These are phyloP conservation scores for Cyclocybe cylindracea DNA, from an alignment of 768 basidiomycete genomes.

Conservation along the genomic window DNA sequence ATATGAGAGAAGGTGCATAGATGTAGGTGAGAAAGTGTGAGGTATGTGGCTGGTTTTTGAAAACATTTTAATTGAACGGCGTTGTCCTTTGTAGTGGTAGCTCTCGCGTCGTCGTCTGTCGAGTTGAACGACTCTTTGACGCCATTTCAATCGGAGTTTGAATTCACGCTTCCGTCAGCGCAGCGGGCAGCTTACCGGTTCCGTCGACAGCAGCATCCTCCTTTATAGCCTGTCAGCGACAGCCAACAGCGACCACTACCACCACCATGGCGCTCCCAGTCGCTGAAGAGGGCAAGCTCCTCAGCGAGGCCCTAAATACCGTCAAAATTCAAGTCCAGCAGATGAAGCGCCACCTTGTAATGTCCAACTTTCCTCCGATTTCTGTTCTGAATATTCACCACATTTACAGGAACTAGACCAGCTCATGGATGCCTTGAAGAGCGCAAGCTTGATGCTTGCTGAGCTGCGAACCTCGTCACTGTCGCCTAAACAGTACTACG, in stretches of 20 bases:
- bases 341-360: conserved; percentile 91
- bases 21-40: too few relatives aligned
- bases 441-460: conserved; percentile 95
- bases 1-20: too few relatives aligned
- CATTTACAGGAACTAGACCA: conserved; percentile 81
- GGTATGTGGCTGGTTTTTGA: too few relatives aligned
- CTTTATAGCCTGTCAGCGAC: conserved; percentile 9
- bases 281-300: conserved; percentile 78
- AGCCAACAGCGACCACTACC: conserved; percentile 17
- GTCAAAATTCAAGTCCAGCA: conserved; percentile 92
- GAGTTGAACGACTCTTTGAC: too few relatives aligned
- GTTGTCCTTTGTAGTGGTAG: too few relatives aligned
- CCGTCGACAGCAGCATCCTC: conserved; percentile 12
- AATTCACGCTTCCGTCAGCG: too few relatives aligned
- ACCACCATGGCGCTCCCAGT: conserved; percentile 44
- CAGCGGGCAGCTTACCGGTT: background rate
- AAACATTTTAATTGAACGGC: too few relatives aligned
- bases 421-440: conserved; percentile 98
- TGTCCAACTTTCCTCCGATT: conserved; percentile 25
- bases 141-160: too few relatives aligned
- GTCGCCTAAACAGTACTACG: conserved; percentile 97
- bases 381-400: conserved; percentile 5
- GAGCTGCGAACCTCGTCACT: conserved; percentile 93
- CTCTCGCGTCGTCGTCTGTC: too few relatives aligned
- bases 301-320: conserved; percentile 81